Percentiles rank a stretch among this genome's conserved stretches.
phyloP scores from a whole-genome alignment of 306 rosid species.

The Trifolium pratense region DNA sequence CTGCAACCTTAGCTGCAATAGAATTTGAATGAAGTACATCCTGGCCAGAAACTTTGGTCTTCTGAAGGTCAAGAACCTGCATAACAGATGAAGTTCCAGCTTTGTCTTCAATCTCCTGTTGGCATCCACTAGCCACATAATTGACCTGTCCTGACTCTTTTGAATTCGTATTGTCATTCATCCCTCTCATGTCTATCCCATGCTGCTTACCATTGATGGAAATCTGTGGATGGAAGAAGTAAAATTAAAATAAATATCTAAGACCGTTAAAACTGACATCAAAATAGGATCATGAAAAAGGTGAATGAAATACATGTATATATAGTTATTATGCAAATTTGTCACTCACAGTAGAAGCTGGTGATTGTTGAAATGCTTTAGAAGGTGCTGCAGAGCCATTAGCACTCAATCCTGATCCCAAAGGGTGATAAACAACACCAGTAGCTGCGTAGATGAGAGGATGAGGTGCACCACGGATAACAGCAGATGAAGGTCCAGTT shows the following conservation, averaged over 20 bases:
- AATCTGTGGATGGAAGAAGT: conserved; percentile 49
- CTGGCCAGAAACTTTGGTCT: conserved; percentile 61
- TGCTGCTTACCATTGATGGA: conserved; percentile 60
- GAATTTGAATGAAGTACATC: conserved; percentile 57
- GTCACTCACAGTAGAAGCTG: conserved; percentile 59
- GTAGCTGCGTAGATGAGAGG: conserved; percentile 63
- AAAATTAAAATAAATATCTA: background rate
- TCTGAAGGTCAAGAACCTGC: conserved; percentile 57
- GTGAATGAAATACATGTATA: conserved; percentile 7
- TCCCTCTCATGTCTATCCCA: conserved; percentile 65
- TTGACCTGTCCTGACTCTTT: conserved; percentile 63
- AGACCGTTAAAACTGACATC: background rate
- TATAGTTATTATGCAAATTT: conserved; percentile 25
- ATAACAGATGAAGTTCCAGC: conserved; percentile 68
- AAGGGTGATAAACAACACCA: conserved; percentile 61
- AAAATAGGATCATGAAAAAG: conserved; percentile 1
- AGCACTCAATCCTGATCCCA: conserved; percentile 69
- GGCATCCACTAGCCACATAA: conserved; percentile 54
- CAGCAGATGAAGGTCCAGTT: conserved; percentile 56
- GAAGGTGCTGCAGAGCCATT: conserved; percentile 58
- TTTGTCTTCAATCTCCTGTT: conserved; percentile 53
- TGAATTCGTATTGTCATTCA: conserved; percentile 54
- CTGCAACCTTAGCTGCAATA: conserved; percentile 73
- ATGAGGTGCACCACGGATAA: conserved; percentile 67
- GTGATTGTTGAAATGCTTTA: conserved; percentile 62